Evolutionary conservation across 345 rosid genomes (phyloP).

Genomic region (Nephelium lappaceum): DNA sequence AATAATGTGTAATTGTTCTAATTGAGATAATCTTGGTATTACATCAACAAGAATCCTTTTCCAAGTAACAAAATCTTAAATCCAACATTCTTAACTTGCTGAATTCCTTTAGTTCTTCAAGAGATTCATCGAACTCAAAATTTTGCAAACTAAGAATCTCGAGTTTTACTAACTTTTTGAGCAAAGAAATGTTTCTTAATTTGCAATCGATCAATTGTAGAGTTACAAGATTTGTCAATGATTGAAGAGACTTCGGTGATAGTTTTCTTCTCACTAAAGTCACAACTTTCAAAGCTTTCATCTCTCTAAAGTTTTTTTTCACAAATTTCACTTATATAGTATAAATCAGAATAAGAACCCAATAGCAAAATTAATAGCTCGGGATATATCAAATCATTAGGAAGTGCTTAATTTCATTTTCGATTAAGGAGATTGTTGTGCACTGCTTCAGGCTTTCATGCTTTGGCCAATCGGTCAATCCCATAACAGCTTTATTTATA

Average conservation of each 20-base stretch:
- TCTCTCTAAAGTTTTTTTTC: not conserved
- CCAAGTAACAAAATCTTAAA: not conserved
- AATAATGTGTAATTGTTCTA: not conserved
- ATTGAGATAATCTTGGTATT: not conserved
- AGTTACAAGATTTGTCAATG: not conserved
- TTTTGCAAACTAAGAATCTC: not conserved
- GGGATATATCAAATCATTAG: not conserved
- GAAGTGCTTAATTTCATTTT: not conserved
- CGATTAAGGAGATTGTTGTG: conserved; percentile 2
- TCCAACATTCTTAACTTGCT: conserved; percentile 5
- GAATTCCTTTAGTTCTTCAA: conserved; percentile 4
- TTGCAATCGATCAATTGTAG: not conserved
- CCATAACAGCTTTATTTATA: not conserved
- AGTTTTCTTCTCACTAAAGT: not conserved
- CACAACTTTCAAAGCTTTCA: not conserved
- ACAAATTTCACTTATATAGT: no score
- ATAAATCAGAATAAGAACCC: not conserved
- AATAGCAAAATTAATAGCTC: conserved; percentile 7
- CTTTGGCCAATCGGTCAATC: conserved; percentile 14
- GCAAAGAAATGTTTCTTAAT: not conserved
- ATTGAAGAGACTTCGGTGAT: not conserved
- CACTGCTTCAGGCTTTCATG: not conserved
- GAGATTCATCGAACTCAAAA: not conserved
- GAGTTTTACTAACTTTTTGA: not conserved
- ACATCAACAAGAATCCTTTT: not conserved